A percentile compares a stretch with the other conserved stretches of the same genome.
These are phyloP conservation scores for Citrus australasica DNA, from an alignment of 345 rosid species.

Conservation along the genomic window DNA sequence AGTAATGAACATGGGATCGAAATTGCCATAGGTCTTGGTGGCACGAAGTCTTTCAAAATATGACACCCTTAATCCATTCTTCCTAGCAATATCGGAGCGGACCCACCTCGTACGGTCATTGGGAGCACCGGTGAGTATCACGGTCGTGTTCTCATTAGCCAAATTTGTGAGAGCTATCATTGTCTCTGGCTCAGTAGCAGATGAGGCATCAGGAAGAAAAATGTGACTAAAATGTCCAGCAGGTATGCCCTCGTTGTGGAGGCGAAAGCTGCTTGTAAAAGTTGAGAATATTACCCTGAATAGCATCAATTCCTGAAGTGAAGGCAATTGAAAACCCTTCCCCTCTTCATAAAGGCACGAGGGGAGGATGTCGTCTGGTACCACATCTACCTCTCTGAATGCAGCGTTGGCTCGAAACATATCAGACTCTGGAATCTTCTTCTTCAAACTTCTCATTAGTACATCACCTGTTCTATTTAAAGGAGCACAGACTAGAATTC, in stretches of 20 bases:
- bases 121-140: slow-evolving; percentile 28
- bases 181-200: slow-evolving; percentile 36
- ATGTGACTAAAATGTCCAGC: slow-evolving; percentile 37
- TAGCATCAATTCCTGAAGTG: slow-evolving; percentile 11
- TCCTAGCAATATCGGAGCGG: slow-evolving; percentile 29
- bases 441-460: slow-evolving; percentile 31
- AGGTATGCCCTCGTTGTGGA: slow-evolving; percentile 18
- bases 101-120: slow-evolving; percentile 18
- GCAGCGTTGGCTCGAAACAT: slow-evolving; percentile 44
- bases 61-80: slow-evolving; percentile 22
- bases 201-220: slow-evolving; percentile 33
- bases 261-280: slow-evolving; percentile 27
- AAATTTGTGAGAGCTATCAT: slow-evolving; percentile 35
- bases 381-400: slow-evolving; percentile 30
- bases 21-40: neutral
- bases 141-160: slow-evolving; percentile 18
- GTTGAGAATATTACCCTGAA: slow-evolving; percentile 32
- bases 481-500: slow-evolving; percentile 34
- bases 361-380: slow-evolving; percentile 25
- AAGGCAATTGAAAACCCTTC: slow-evolving; percentile 30
- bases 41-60: slow-evolving; percentile 32
- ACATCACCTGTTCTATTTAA: slow-evolving; percentile 31
- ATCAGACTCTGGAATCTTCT: slow-evolving; percentile 12
- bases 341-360: slow-evolving; percentile 21
- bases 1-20: neutral